These are phyloP conservation scores for Pyrrhoderma noxium DNA, from an alignment of 1,284 basidiomycete genomes.

Conservation along the genomic window DNA sequence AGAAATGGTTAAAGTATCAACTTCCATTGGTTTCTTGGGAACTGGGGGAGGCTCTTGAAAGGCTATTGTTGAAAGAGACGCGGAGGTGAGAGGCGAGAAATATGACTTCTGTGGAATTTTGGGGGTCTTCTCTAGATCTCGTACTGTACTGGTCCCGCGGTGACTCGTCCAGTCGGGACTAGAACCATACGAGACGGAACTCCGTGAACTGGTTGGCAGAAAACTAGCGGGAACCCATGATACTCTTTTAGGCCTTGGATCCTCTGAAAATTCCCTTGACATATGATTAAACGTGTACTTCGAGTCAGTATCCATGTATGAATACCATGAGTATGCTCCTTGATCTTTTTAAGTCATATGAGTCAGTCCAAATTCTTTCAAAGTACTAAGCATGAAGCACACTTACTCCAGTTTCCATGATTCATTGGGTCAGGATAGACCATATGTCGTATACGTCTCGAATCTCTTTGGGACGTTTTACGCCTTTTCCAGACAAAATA, in stretches of 20 bases:
- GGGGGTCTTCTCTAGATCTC: neutral
- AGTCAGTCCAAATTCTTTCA: neutral
- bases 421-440: constrained; percentile 3
- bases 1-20: neutral
- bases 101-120: constrained; percentile 2
- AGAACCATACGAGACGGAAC: neutral
- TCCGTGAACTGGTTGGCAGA: constrained; percentile 3
- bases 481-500: neutral
- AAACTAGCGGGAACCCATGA: constrained; percentile 11
- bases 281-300: constrained; percentile 9
- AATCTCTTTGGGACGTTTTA: neutral
- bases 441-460: constrained; percentile 1
- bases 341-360: neutral
- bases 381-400: neutral
- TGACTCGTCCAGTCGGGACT: constrained; percentile 11
- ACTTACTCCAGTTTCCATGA: neutral
- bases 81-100: constrained; percentile 13
- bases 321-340: neutral
- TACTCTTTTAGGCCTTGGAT: neutral
- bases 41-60: constrained; percentile 2
- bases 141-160: constrained; percentile 7
- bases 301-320: constrained; percentile 8
- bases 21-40: constrained; percentile 1
- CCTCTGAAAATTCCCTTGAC: neutral
- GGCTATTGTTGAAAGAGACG: constrained; percentile 8